Base-by-base conservation (phyloP, 2,329 filamentous ascomycete genomes). In the Hymenoscyphus fraxineus region DNA sequence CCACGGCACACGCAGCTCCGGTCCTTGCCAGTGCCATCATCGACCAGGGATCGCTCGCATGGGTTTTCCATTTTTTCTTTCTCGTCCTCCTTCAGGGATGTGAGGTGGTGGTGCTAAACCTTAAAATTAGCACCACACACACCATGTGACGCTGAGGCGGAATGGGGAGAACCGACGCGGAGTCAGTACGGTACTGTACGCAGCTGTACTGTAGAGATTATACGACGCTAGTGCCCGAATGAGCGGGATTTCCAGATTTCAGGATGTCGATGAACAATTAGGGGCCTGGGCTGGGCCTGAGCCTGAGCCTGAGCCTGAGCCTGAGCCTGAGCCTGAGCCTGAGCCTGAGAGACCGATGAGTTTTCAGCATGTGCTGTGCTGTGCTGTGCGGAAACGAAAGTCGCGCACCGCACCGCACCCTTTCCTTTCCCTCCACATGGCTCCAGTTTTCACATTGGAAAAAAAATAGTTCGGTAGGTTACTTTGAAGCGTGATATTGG, bases 141-240 rank as follows among this genome's bases (percentile, higher is more conserved):
- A 60, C 62, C 19, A 51, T 60, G 56, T 55, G 61, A 63, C 56
- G 61, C 31, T 35, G 62, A 58, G 61, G 56, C 41, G 61, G 55
- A 39, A 39, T 47, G 19, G 3, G 3, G 47, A 16, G 35, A 47
- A 22, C 32, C 6, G 39, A n/a, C 19, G 60, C 51, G 41, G 38
- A 22, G n/a, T n/a, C 27, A 44, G 32, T 35, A 15, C 6, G 22
- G 19, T 39, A 15, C 6, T 16, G 19, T 39, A 6, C 12, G 38
- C 35, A 19, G 32, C 40, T 27, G 27, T 27, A 27, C 22, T 27
- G 27, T 57, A 3, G 15, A 40, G 7, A 59, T 16, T n/a, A 27
- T 47, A 35, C 16, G 41, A 32, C 22, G 16, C 27, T 41, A 41
- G 31, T 27, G 19, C 39, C 6, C 60, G 60, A 32, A 13, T 44